Percentiles rank a stretch among this genome's conserved stretches.
Evolutionary conservation across 1,139 yeast genomes (phyloP).

Genomic region (Dujonia santamariae): DNA sequence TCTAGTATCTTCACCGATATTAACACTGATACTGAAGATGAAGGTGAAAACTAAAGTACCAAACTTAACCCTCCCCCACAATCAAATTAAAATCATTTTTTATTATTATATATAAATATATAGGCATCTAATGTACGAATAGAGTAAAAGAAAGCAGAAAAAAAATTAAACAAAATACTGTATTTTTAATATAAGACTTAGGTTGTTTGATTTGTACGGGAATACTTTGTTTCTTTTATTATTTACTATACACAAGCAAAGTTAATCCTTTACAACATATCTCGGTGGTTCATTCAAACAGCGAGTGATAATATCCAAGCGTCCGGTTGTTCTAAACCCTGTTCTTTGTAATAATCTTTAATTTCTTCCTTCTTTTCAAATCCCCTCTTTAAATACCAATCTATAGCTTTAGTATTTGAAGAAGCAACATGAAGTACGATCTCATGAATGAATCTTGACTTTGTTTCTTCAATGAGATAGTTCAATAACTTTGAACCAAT

Average conservation of each 20-base stretch:
- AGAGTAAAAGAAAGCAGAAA: no score
- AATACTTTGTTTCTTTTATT: no score
- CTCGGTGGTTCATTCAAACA: no score
- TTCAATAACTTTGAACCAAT: constrained; percentile 60
- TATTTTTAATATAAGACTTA: no score
- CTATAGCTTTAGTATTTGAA: constrained; percentile 40
- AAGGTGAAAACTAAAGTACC: constrained; percentile 28
- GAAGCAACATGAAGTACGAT: constrained; percentile 60
- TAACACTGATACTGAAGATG: constrained; percentile 54
- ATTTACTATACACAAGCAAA: no score
- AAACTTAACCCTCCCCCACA: no score
- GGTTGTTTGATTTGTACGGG: no score
- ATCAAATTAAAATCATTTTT: no score
- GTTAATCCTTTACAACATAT: no score
- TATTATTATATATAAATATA: background rate
- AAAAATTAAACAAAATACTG: no score
- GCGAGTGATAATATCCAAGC: constrained; percentile 37
- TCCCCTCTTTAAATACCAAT: constrained; percentile 58
- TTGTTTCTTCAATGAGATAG: constrained; percentile 53
- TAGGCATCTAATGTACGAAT: no score
- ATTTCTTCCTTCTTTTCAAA: constrained; percentile 41
- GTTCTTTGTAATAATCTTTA: constrained; percentile 50
- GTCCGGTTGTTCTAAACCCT: constrained; percentile 44
- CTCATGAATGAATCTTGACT: constrained; percentile 50
- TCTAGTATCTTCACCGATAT: constrained; percentile 44